These are phyloP conservation scores for Auriscalpium microsporum DNA, from an alignment of 768 basidiomycete species.

Conservation along the genomic window DNA sequence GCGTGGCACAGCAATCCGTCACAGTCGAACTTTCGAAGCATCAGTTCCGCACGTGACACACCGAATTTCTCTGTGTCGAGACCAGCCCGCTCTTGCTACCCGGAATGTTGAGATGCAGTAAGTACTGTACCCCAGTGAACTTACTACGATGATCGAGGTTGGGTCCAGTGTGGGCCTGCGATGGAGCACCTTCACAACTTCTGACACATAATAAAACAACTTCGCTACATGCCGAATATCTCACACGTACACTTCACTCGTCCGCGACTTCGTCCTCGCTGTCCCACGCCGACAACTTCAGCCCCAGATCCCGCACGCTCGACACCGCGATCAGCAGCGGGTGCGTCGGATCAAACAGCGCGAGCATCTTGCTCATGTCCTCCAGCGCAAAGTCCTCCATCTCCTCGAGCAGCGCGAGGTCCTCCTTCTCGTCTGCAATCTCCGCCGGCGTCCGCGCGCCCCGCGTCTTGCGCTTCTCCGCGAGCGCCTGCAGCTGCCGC, in stretches of 20 bases:
- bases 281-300: constrained; percentile 29
- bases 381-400: constrained; percentile 78
- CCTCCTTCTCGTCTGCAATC: constrained; percentile 51
- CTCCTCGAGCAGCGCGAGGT: constrained; percentile 67
- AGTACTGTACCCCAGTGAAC: too few species aligned
- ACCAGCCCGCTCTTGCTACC: too few species aligned
- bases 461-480: constrained; percentile 57
- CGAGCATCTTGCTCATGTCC: constrained; percentile 64
- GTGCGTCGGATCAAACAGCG: constrained; percentile 47
- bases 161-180: too few species aligned
- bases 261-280: constrained; percentile 9
- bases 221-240: too few species aligned
- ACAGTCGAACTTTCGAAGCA: too few species aligned
- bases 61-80: too few species aligned
- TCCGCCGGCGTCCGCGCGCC: constrained; percentile 27
- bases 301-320: constrained; percentile 63
- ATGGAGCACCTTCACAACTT: too few species aligned
- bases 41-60: too few species aligned
- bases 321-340: constrained; percentile 61
- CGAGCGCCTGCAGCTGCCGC: constrained; percentile 58
- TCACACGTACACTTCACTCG: not conserved
- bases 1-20: too few species aligned
- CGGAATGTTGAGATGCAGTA: too few species aligned
- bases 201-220: too few species aligned
- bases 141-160: too few species aligned